Evolutionary conservation across 176 grass and related monocot species (phyloP).

Genomic region (Raddia guianensis): DNA sequence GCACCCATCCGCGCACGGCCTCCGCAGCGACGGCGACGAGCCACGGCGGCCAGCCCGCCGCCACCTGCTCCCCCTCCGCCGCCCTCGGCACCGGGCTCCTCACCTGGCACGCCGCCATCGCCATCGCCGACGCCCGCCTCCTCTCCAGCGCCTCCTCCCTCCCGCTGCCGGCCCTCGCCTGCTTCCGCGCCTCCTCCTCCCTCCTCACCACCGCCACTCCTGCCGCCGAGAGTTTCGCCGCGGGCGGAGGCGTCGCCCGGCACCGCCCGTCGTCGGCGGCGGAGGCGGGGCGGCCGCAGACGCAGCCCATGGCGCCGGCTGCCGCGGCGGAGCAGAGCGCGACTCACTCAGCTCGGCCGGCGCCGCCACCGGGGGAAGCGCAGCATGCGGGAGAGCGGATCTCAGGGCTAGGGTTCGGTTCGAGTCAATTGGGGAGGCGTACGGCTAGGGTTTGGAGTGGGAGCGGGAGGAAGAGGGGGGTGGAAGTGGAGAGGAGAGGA

Average conservation of each 20-base stretch:
- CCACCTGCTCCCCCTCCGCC: conserved; percentile 80
- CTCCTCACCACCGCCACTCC: conserved; percentile 38
- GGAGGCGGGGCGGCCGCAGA: conserved; percentile 59
- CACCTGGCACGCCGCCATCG: conserved; percentile 54
- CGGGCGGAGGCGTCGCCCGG: conserved; percentile 2
- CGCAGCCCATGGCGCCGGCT: conserved; percentile 62
- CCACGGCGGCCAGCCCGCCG: conserved; percentile 92
- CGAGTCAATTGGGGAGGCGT: not conserved
- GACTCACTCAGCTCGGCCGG: conserved; percentile 33
- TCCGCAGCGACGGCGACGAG: conserved; percentile 81
- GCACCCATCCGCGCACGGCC: conserved; percentile 95
- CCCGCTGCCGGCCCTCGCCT: conserved; percentile 25
- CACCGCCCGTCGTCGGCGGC: conserved; percentile 49
- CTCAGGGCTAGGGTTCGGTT: conserved; percentile 12
- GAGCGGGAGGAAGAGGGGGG: not conserved
- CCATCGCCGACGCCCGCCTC: conserved; percentile 54
- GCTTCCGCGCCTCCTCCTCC: conserved; percentile 51
- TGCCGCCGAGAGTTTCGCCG: conserved; percentile 45
- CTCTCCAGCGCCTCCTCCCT: conserved; percentile 50
- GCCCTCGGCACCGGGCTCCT: conserved; percentile 69
- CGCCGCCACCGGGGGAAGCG: not conserved
- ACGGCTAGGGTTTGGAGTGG: conserved; percentile 36
- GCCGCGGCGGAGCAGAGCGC: not conserved
- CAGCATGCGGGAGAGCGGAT: conserved; percentile 42
- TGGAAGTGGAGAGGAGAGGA: conserved; percentile 42